These are phyloP conservation scores for Gaertneriomyces semiglobifer DNA, from an alignment of 192 early-diverging fungal genomes.

Conservation along the genomic window DNA sequence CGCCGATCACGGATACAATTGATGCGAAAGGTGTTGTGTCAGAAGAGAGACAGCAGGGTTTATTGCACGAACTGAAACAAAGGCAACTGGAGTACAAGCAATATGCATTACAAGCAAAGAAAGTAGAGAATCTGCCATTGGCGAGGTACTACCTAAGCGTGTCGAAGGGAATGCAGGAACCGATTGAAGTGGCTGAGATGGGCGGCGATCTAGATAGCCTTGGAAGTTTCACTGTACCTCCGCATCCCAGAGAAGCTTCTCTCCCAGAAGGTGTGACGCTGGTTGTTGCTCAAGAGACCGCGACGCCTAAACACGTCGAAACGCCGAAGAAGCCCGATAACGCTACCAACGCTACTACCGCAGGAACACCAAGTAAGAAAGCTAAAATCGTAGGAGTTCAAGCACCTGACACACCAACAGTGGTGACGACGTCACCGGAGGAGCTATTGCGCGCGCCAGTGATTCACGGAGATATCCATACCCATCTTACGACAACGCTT, in stretches of 20 bases:
- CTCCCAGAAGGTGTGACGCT: no score
- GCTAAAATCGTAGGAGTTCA: not conserved
- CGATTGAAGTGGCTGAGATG: conserved; percentile 14
- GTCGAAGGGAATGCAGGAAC: conserved; percentile 46
- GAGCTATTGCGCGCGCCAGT: conserved; percentile 3
- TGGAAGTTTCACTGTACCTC: no score
- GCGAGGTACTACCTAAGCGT: conserved; percentile 52
- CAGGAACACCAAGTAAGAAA: not conserved
- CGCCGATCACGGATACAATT: not conserved
- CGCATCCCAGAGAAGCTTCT: no score
- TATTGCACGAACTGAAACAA: conserved; percentile 21
- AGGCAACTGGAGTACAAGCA: conserved; percentile 59
- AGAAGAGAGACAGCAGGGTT: not conserved
- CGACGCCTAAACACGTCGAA: conserved; percentile 24
- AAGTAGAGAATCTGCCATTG: conserved; percentile 36
- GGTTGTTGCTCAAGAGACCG: no score
- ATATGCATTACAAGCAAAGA: conserved; percentile 54
- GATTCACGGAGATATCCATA: conserved; percentile 34
- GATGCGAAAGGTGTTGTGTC: not conserved
- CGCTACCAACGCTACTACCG: not conserved
- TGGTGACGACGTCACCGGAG: conserved; percentile 4
- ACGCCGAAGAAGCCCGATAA: not conserved
- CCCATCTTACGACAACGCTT: conserved; percentile 47
- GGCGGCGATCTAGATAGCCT: no score
- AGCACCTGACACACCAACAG: conserved; percentile 4